Percentiles rank a stretch among this genome's conserved stretches.
Conservation (phyloP, 2,329 filamentous ascomycete genomes). For the Chrysosporium queenslandicum region DNA sequence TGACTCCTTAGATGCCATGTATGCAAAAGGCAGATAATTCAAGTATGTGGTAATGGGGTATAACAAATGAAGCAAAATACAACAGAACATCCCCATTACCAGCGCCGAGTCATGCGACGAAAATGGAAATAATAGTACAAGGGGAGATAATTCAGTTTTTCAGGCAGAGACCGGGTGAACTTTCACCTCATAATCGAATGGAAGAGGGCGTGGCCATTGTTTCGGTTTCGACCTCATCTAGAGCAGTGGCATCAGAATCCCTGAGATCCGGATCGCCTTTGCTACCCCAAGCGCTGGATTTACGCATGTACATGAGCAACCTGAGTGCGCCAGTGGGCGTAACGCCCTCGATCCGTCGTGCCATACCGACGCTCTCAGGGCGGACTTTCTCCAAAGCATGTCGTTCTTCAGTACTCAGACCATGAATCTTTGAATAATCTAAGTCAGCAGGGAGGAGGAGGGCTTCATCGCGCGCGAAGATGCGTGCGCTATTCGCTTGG, state of each 20-base stretch:
- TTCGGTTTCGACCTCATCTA: neutral
- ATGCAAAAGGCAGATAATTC: too few species aligned
- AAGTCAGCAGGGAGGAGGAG: constrained; percentile 62
- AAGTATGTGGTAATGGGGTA: too few species aligned
- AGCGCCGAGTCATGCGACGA: too few species aligned
- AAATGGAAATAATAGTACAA: too few species aligned
- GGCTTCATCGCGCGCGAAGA: constrained; percentile 66
- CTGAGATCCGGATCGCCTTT: neutral
- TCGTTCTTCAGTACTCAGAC: constrained; percentile 71
- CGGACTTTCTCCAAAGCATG: constrained; percentile 57
- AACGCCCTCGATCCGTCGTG: constrained; percentile 70
- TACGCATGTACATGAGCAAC: constrained; percentile 36
- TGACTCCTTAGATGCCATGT: too few species aligned
- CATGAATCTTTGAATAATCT: constrained; percentile 63
- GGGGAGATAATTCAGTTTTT: too few species aligned
- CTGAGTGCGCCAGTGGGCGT: constrained; percentile 39
- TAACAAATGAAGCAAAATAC: too few species aligned
- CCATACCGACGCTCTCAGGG: constrained; percentile 82
- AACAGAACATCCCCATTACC: too few species aligned
- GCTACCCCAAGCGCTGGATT: constrained; percentile 11
- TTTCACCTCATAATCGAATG: neutral
- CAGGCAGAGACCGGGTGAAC: too few species aligned
- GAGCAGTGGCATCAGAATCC: neutral
- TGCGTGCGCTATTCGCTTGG: constrained; percentile 56
- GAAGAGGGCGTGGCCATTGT: neutral